Evolutionary conservation across 1,284 basidiomycete species (phyloP).

Genomic region (Ceratobasidium sp.): DNA sequence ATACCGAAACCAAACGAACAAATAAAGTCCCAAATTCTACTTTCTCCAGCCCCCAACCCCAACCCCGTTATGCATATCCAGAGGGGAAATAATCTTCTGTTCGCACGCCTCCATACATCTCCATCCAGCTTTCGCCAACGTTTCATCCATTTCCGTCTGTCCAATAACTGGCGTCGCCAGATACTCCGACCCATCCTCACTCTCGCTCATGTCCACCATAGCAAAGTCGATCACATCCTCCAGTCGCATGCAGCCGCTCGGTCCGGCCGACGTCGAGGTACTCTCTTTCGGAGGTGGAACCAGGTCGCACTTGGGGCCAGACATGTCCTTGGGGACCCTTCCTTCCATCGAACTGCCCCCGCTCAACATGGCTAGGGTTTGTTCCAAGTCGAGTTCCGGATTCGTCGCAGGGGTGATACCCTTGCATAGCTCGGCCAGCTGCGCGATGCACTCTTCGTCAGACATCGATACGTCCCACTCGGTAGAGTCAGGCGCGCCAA

Average conservation of each 20-base stretch:
- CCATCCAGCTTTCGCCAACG: not conserved
- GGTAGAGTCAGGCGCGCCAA: too few species aligned
- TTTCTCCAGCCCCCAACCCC: not conserved
- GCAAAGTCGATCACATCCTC: not conserved
- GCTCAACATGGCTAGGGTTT: not conserved
- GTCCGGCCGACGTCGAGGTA: not conserved
- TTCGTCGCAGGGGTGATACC: not conserved
- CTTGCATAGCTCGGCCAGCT: not conserved
- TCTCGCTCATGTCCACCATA: not conserved
- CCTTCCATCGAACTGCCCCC: not conserved
- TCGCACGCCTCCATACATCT: not conserved
- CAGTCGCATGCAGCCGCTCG: not conserved
- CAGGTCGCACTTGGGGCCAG: not conserved
- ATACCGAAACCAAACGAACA: not conserved
- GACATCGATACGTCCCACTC: not conserved
- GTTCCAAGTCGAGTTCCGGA: not conserved
- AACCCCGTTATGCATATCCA: not conserved
- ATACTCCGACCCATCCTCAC: not conserved
- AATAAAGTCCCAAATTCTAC: not conserved
- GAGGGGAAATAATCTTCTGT: not conserved
- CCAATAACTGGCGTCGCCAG: not conserved
- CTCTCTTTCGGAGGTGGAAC: not conserved
- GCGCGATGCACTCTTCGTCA: constrained; percentile 1
- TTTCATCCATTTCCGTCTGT: not conserved
- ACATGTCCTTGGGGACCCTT: not conserved